phyloP scores from a whole-genome alignment of 768 basidiomycete genomes.

The Tricholoma terreum region DNA sequence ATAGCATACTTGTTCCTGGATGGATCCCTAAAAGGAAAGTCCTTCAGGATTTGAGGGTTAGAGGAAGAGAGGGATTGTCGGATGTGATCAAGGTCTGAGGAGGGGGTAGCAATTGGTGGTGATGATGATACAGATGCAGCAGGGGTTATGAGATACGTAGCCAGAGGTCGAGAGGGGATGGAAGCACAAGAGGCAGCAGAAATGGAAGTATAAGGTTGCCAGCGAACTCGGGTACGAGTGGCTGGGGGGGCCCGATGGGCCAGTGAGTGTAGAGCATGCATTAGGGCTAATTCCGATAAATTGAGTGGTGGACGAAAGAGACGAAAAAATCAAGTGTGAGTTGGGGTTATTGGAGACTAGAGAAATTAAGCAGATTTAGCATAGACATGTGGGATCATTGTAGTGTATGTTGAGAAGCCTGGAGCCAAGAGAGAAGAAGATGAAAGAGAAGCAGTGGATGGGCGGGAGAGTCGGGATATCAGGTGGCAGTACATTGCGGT shows the following conservation, averaged over 20 bases:
- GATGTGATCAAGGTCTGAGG: conserved; percentile 32
- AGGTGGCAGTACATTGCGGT: conserved; percentile 38
- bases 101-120: conserved; percentile 34
- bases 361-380: conserved; percentile 34
- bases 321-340: conserved; percentile 23
- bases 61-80: conserved; percentile 7
- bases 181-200: conserved; percentile 36
- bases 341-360: conserved; percentile 22
- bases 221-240: conserved; percentile 66
- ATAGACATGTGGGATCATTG: conserved; percentile 30
- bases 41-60: conserved; percentile 23
- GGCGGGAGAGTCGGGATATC: conserved; percentile 17
- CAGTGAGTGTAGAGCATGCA: conserved; percentile 48
- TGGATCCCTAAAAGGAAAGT: conserved; percentile 29
- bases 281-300: conserved; percentile 25
- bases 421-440: conserved; percentile 13
- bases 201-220: conserved; percentile 72
- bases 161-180: conserved; percentile 40
- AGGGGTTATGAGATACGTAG: conserved; percentile 61
- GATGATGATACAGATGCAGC: conserved; percentile 50
- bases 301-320: conserved; percentile 29
- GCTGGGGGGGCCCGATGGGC: conserved; percentile 72
- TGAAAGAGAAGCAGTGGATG: conserved; percentile 14
- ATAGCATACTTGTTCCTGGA: conserved; percentile 65
- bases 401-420: conserved; percentile 16